These are phyloP conservation scores for Trichoderma erinaceum DNA, from an alignment of 495 filamentous ascomycete genomes.

Conservation along the genomic window DNA sequence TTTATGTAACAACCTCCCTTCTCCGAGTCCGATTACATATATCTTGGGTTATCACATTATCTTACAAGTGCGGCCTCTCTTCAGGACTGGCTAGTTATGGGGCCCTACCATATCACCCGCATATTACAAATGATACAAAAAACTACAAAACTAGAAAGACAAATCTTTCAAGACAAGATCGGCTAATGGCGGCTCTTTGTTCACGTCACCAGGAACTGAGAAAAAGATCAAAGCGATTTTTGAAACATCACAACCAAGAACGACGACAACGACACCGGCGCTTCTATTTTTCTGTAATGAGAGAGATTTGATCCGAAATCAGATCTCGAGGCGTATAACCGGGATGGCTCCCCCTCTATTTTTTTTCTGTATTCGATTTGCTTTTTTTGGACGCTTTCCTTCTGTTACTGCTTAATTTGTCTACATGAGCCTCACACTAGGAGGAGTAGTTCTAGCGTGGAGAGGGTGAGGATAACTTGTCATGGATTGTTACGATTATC, in stretches of 20 bases:
- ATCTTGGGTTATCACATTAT: constrained; percentile 8
- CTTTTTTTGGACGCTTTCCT: background rate
- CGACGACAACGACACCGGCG: background rate
- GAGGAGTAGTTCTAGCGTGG: background rate
- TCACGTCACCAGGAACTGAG: constrained; percentile 11
- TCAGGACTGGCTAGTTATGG: constrained; percentile 15
- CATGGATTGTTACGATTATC: background rate
- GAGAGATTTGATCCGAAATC: background rate
- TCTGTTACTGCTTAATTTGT: background rate
- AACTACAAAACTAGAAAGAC: background rate
- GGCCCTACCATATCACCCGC: background rate
- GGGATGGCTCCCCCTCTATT: background rate
- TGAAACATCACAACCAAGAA: no score
- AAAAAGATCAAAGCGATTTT: background rate
- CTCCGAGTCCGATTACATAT: background rate
- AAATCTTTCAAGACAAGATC: background rate
- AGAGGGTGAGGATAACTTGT: background rate
- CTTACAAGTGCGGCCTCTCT: constrained; percentile 14
- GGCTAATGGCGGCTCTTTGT: constrained; percentile 6
- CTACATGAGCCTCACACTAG: background rate
- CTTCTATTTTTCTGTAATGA: background rate
- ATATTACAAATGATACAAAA: background rate
- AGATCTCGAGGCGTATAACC: background rate
- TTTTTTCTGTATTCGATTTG: background rate
- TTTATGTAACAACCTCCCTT: background rate